Evolutionary conservation across 805 yeast species (phyloP), one percentile per base, ranked within the genome.

Genomic region (Saturnispora silvae): DNA sequence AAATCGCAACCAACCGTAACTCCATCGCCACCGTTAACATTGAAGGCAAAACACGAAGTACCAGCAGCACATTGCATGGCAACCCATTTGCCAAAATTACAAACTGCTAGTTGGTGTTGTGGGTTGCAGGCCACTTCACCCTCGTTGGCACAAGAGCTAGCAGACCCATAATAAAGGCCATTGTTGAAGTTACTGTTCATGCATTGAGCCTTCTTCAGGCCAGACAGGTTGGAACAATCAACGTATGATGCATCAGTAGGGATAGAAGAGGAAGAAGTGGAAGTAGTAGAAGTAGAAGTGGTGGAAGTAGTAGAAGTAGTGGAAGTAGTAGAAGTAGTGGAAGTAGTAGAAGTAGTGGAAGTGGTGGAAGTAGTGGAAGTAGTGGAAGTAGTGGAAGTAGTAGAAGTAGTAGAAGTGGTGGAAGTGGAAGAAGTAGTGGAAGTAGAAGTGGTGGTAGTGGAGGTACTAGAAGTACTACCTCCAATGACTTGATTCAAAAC

Each of bases 1-100:
- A 46, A 23, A n/a, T 56, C 19, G n/a, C n/a, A n/a, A 20, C 71
- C 70, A 29, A 67, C 56, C 35, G 57, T 59, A 32, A 70, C 76
- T n/a, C 54, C 50, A 33, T 57, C 59, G n/a, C 15, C 28, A 25
- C 28, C 28, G 38, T 60, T 63, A 26, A 51, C 48, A 23, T 55
- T 62, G 46, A 60, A 69, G 17, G 82, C 80, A 45, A 60, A 67
- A 56, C 85, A 77, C 2, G 73, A 62, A 3, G 84, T 76, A 32
- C 80, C 79, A 3, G 68, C 58, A n/a, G 80, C 70, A 59, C 85
- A 77, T 28, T 55, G 63, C 49, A 65, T 63, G 15, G 47, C 51
- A 11, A 71, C 78, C 84, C 84, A 78, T 18, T 54, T 40, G 28
- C 77, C 76, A 49, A 59, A 61, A 47, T 70, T 64, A 56, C 83